Base-by-base conservation (phyloP, 305 asterid species). In the Solanum hybrid region DNA sequence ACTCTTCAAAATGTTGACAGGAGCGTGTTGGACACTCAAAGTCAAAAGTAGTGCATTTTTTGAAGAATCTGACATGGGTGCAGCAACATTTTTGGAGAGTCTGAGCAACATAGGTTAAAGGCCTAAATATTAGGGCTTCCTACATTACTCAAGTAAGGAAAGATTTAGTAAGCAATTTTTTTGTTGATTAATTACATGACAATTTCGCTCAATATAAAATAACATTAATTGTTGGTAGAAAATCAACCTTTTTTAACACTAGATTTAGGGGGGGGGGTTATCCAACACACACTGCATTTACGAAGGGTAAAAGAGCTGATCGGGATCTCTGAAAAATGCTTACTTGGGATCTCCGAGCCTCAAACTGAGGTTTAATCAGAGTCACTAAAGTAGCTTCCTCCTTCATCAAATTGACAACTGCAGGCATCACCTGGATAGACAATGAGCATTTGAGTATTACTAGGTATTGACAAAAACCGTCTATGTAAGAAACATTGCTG, bases 291-390 rank as follows among this genome's bases (percentile, higher is more conserved):
- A 78, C 31, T 10, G 27, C 56, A 79, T 79, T 79, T 36, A 78
- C 9, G 32, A 79, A 79, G 32, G 60, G 22, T 79, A 79, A n/a
- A 77, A 36, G 51, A 79, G 60, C 32, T 5, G 22, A 79, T 79
- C 85, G 34, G 72, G 37, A 84, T 31, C 37, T 20, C 29, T 51
- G 10, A 84, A 10, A 51, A 80, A 88, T 56, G 86, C 88, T 24
- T 94, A 96, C 99, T 90, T 97, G 99, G 87, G 97, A 94, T 94
- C 98, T 93, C 89, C 90, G 98, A 85, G 99, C 99, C 94, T 97
- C 99, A 64, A 97, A 97, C 89, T 97, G 99, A 87, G 99, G 99
- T 90, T 97, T 97, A 87, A 97, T 95, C 85, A 97, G 94, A 66
- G 99, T 94, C 86, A 97, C 91, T 89, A 97, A 60, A 60, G 91